Conservation (phyloP, 768 basidiomycete species). For the Hysterangium stoloniferum region DNA sequence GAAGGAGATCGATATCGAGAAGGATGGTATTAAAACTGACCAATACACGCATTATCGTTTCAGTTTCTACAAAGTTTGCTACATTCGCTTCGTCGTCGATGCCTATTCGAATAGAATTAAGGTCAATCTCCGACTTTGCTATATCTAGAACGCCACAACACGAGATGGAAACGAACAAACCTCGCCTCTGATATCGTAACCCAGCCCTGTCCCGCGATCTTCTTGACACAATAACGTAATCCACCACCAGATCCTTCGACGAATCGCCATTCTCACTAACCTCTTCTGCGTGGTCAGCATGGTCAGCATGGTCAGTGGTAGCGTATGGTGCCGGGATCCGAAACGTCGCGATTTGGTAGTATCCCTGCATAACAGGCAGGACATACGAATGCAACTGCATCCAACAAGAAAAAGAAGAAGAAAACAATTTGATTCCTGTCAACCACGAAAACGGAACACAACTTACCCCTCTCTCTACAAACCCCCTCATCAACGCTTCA, state of each 20-base stretch:
- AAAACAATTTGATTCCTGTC: too few relatives aligned
- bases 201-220: slow-evolving; percentile 87
- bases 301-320: slow-evolving; percentile 35
- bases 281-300: slow-evolving; percentile 29
- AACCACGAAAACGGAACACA: background rate
- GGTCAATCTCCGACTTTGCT: background rate
- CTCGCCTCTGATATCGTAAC: slow-evolving; percentile 88
- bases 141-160: too few relatives aligned
- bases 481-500: slow-evolving; percentile 74
- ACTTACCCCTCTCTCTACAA: slow-evolving; percentile 80
- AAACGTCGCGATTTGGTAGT: slow-evolving; percentile 72
- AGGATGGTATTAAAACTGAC: slow-evolving; percentile 32
- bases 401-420: background rate
- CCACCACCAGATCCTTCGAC: slow-evolving; percentile 32
- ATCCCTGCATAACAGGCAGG: slow-evolving; percentile 90
- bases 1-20: background rate
- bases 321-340: slow-evolving; percentile 28
- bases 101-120: background rate
- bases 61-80: slow-evolving; percentile 95
- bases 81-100: slow-evolving; percentile 90
- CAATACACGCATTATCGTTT: slow-evolving; percentile 78
- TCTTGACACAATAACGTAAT: slow-evolving; percentile 79
- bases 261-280: slow-evolving; percentile 22
- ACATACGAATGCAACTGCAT: slow-evolving; percentile 72
- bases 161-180: slow-evolving; percentile 24